Evolutionary conservation across 345 rosid species (phyloP).

Genomic region (Mallotus nudiflorus): DNA sequence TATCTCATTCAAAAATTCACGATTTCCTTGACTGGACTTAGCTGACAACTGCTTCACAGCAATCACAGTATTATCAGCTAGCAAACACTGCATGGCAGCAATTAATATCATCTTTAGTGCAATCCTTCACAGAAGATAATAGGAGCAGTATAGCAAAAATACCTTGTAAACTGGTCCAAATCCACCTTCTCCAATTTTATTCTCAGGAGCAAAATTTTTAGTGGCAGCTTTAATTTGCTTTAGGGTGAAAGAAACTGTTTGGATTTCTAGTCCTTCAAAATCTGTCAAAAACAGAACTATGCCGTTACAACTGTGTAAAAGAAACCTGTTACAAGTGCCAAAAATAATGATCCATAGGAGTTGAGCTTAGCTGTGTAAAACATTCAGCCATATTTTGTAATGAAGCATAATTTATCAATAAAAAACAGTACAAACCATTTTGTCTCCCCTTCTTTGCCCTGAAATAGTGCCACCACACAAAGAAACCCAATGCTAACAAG

Average conservation of each 20-base stretch:
- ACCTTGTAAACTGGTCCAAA: slow-evolving; percentile 71
- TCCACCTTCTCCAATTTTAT: slow-evolving; percentile 73
- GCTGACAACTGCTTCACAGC: slow-evolving; percentile 25
- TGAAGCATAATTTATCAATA: neutral
- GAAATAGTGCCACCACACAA: slow-evolving; percentile 27
- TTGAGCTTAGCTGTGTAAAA: too few relatives aligned
- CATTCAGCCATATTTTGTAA: too few relatives aligned
- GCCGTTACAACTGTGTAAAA: too few relatives aligned
- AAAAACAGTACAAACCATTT: slow-evolving; percentile 29
- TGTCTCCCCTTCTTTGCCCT: neutral
- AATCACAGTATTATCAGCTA: slow-evolving; percentile 17
- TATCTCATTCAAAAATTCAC: slow-evolving; percentile 24
- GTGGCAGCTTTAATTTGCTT: slow-evolving; percentile 61
- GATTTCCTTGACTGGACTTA: slow-evolving; percentile 25
- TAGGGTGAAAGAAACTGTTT: slow-evolving; percentile 38
- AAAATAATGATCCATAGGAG: too few relatives aligned
- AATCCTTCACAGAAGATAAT: neutral
- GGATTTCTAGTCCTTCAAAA: slow-evolving; percentile 18
- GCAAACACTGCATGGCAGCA: slow-evolving; percentile 13
- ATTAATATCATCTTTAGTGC: neutral
- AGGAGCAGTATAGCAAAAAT: neutral
- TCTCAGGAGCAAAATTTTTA: slow-evolving; percentile 40
- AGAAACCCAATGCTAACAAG: slow-evolving; percentile 14
- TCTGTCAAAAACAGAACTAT: slow-evolving; percentile 11
- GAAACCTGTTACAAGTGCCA: too few relatives aligned